These are phyloP conservation scores for Scutellaria galericulata DNA, from an alignment of 257 asterid species.

Conservation along the genomic window DNA sequence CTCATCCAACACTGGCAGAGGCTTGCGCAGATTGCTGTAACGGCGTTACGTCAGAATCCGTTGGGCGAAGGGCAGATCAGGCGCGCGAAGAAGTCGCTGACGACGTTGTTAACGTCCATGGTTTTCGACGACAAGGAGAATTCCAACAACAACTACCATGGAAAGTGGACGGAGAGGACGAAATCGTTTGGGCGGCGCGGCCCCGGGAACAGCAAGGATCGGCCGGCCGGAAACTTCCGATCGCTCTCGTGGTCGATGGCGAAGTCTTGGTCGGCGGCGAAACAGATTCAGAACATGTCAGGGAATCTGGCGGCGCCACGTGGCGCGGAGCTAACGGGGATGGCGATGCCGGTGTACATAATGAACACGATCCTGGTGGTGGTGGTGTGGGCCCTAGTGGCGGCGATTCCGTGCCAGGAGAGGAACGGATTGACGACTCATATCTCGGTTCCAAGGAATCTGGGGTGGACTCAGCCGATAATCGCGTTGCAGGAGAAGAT, in stretches of 20 bases:
- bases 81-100: constrained; percentile 69
- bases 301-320: constrained; percentile 74
- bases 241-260: constrained; percentile 75
- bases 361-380: constrained; percentile 68
- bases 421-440: constrained; percentile 66
- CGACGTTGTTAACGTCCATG: constrained; percentile 62
- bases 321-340: constrained; percentile 63
- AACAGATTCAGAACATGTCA: constrained; percentile 75
- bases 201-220: constrained; percentile 43
- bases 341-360: constrained; percentile 63
- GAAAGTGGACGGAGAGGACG: constrained; percentile 63
- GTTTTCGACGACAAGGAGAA: constrained; percentile 71
- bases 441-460: constrained; percentile 53
- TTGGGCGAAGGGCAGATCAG: constrained; percentile 82
- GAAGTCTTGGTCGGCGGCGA: constrained; percentile 87
- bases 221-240: constrained; percentile 52
- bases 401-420: constrained; percentile 90
- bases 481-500: constrained; percentile 75
- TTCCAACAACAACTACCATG: constrained; percentile 40
- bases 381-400: constrained; percentile 86
- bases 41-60: constrained; percentile 58
- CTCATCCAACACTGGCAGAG: constrained; percentile 79
- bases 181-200: constrained; percentile 83
- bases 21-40: constrained; percentile 66
- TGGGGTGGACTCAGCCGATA: constrained; percentile 73